Conservation (phyloP, 2,329 filamentous ascomycete species). For the Colletotrichum sp. region DNA sequence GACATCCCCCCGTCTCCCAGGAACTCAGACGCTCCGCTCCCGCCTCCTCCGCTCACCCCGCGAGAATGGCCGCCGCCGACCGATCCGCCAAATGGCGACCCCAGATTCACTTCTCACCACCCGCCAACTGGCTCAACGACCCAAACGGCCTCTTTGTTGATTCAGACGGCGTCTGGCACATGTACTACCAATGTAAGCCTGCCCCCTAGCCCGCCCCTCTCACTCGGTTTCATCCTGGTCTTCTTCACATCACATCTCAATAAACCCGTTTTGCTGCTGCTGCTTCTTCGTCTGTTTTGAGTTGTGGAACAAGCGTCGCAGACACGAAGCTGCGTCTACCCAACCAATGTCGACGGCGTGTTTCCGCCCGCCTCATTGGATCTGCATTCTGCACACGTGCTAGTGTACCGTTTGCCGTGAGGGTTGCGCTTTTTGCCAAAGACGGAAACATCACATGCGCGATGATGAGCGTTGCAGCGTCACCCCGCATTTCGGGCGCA, state of each 20-base stretch:
- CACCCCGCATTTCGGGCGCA: constrained; percentile 15
- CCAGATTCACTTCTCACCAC: constrained; percentile 62
- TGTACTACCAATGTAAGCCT: constrained; percentile 66
- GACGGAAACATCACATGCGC: constrained; percentile 15
- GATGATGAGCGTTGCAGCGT: constrained; percentile 11
- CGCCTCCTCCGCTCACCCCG: neutral
- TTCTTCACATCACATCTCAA: neutral
- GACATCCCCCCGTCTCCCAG: neutral
- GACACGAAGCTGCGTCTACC: neutral
- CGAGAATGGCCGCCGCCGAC: constrained; percentile 3
- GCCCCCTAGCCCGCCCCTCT: neutral
- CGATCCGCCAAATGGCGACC: constrained; percentile 42
- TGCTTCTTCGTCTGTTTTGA: neutral
- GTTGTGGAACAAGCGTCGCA: constrained; percentile 8
- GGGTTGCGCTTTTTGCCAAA: constrained; percentile 10
- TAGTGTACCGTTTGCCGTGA: constrained; percentile 10
- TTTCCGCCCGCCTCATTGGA: constrained; percentile 21
- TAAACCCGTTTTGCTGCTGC: too few relatives aligned
- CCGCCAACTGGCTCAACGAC: constrained; percentile 62
- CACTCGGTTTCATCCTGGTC: neutral
- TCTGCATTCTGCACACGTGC: constrained; percentile 19
- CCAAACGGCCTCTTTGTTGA: constrained; percentile 70
- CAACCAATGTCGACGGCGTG: constrained; percentile 32
- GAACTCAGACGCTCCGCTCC: constrained; percentile 13
- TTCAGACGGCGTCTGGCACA: constrained; percentile 61